Base-by-base conservation (phyloP, 1,284 basidiomycete genomes). In the Ceraceosorus guamensis region DNA sequence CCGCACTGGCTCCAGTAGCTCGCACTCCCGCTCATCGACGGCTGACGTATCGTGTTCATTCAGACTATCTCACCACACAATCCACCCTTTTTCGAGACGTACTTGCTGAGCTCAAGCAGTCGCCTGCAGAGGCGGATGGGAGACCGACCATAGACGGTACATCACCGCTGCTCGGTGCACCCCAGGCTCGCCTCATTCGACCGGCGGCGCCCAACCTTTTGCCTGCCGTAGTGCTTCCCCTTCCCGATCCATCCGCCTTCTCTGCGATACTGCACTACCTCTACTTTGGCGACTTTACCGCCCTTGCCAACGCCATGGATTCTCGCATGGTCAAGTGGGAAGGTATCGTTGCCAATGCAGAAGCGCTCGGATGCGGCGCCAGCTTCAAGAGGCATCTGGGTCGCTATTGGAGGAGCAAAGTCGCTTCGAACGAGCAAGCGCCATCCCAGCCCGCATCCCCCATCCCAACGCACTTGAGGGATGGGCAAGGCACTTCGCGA, bases 181-280 rank as follows among this genome's bases (percentile, higher is more conserved):
- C 11, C 11, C 39, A 16, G 16, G 11, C 11, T 11, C 39, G 39
- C 39, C 39, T 11, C 11, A 16, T 16, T 16, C 39, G 39, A 16
- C 39, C 39, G 39, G 39, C 39, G 11, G 39, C 39, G 39, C 39
- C 39, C 39, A 16, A 16, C 39, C 39, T 41, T 16, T 11, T 16
- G 39, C 39, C 48, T 14, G 32, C 39, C 14, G 48, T 50, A 18
- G 13, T 35, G 16, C 48, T 50, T 2, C 48, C 48, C n/a, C 31
- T 50, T 11, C 48, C 48, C 16, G 48, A 50, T 34, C 48, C 48
- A n/a, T 16, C n/a, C 31, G 33, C 48, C 14, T 50, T 50, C 31
- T 50, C 48, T 13, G 16, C 33, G 13, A 18, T 50, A 7, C 32
- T 50, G 41, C 31, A 50, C 48, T 50, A 50, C 41, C 48, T 50